Base-by-base conservation (phyloP, 495 filamentous ascomycete genomes). In the Aspergillus kassunensis region DNA sequence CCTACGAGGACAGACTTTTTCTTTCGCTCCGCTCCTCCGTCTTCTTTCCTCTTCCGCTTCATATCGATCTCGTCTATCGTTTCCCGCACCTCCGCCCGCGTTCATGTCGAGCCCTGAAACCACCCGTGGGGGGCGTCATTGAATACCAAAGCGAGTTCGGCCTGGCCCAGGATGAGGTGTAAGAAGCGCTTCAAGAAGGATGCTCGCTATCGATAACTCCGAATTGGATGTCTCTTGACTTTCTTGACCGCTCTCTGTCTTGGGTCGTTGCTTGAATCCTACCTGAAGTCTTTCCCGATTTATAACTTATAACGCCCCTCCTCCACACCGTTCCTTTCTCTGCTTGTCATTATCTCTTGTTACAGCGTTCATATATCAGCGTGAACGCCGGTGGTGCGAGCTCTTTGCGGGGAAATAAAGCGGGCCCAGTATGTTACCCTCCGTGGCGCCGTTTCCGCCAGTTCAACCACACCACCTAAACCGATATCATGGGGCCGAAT, bases 161-260 rank as follows among this genome's bases (percentile, higher is more conserved):
- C 49, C 61, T 53, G 60, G 60, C 57, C 59, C 71, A 76, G 70
- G 64, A 76, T 76, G 73, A 67, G 70, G 73, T 74, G 70, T 72
- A 70, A 72, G 64, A 76, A 75, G 72, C 71, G 72, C 27, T 71
- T 69, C 60, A 75, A 74, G 64, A 63, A 71, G 59, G 62, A 72
- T 72, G 70, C 66, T 69, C 66, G 67, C 65, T 72, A 66, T 67
- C 72, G 66, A 76, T 58, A 65, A 41, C 47, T 49, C 56, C 60
- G 53, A 55, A 63, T 47, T 58, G 52, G 63, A 56, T 49, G 56
- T 63, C 34, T 63, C 34, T 61, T 53, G 51, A 66, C 49, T 58
- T 44, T 51, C 55, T 46, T 50, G 59, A 54, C 58, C 48, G 58
- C 51, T 54, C 33, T 53, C 51, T 46, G 42, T 35, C 51, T 53